Evolutionary conservation across 139 green algal genomes (phyloP).

Genomic region (Chlorella sp.): DNA sequence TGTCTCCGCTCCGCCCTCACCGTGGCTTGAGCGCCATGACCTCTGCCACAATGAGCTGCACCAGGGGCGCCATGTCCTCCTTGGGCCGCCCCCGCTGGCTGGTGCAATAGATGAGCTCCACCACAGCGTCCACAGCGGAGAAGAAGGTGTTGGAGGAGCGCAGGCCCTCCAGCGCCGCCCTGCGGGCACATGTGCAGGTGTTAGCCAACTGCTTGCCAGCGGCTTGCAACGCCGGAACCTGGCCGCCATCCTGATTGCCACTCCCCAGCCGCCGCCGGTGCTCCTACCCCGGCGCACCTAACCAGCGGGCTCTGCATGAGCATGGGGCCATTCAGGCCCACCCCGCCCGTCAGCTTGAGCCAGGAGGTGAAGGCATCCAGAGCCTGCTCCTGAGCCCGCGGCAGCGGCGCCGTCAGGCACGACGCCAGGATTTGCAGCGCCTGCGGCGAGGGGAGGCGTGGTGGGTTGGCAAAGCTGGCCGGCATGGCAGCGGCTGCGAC

Average conservation of each 20-base stretch:
- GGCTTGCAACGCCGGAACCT: too few species aligned
- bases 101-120: slow-evolving; percentile 60
- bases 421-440: slow-evolving; percentile 77
- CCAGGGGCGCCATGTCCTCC: slow-evolving; percentile 69
- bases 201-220: too few species aligned
- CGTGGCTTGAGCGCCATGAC: slow-evolving; percentile 81
- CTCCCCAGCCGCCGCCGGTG: too few species aligned
- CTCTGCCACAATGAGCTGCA: slow-evolving; percentile 76
- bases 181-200: neutral
- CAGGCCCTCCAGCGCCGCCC: slow-evolving; percentile 75
- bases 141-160: slow-evolving; percentile 73
- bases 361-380: slow-evolving; percentile 86
- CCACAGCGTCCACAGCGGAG: slow-evolving; percentile 78
- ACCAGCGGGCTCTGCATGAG: slow-evolving; percentile 60
- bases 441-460: neutral
- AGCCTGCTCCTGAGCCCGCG: slow-evolving; percentile 27
- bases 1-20: too few species aligned
- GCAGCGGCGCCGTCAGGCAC: slow-evolving; percentile 39
- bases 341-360: slow-evolving; percentile 72
- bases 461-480: neutral
- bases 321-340: neutral
- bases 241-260: neutral
- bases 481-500: too few species aligned
- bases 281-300: neutral
- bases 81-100: slow-evolving; percentile 41